Base-by-base conservation (phyloP, 352 stramenopile species). In the Halophytophthora polymorphica region DNA sequence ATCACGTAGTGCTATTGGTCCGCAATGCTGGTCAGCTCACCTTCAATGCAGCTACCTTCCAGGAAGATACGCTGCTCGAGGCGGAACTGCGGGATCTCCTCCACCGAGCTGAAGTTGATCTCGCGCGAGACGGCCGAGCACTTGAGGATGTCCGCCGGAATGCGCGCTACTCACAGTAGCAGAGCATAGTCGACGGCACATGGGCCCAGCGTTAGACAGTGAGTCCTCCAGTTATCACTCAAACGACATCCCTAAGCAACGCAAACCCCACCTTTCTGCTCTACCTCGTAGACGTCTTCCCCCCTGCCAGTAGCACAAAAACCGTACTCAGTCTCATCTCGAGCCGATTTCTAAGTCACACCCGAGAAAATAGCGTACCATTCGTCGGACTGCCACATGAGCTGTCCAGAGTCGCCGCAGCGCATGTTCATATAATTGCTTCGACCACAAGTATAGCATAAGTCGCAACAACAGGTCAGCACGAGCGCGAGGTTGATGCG, bases 41-140 rank as follows among this genome's bases (percentile, higher is more conserved):
- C 81, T 86, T 97, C 90, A 45, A 97, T 93, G 60, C 83, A 96
- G 36, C 82, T 81, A n/a, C 89, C 84, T 18, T 90, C 56, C 3
- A 97, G 61, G 42, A 91, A 96, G 21, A 98, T 75, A 22, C 88
- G 75, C 63, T 98, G 94, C 49, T 98, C 88, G 17, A 98, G 73
- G 14, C 88, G 86, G 55, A 98, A 98, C 34, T 95, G 73, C 19
- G 73, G 58, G 55, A 98, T 97, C 58, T 95, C 70, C 51, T 97
- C 72, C 3, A 48, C 53, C 1, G 86, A 97, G 39, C 83, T 93
- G 56, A 98, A 98, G 64, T 97, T 97, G 40, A 98, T 96, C 56
- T 98, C 93, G 14, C 94, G 77, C 6, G 89, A 96, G 21, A 98
- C 92, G 18, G 86, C 85, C 11, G 60, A 66, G 54, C 91, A 98